phyloP scores from a whole-genome alignment of 306 rosid genomes.

The Cyamopsis tetragonoloba region DNA sequence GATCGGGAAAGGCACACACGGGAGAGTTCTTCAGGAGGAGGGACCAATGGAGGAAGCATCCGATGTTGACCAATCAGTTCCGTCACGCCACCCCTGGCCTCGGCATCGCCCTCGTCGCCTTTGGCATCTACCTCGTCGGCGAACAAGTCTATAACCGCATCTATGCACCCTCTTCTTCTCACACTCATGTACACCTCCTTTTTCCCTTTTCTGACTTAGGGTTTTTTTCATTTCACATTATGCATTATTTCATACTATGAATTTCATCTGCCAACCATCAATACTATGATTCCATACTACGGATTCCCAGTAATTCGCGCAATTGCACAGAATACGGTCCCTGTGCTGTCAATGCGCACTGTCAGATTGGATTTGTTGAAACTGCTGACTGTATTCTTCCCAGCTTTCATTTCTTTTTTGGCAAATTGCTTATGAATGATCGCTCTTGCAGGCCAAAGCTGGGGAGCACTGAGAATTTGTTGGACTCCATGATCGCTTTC shows the following conservation, averaged over 20 bases:
- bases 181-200: not conserved
- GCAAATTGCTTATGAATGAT: no score
- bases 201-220: no score
- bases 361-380: no score
- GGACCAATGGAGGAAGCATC: conserved; percentile 97
- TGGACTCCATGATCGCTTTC: conserved; percentile 11
- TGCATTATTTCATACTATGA: no score
- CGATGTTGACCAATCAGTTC: conserved; percentile 68
- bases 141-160: conserved; percentile 66
- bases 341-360: no score
- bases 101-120: conserved; percentile 88
- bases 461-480: conserved; percentile 20
- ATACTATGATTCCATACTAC: not conserved
- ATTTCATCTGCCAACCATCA: not conserved
- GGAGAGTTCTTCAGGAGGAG: conserved; percentile 90
- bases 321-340: no score
- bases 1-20: conserved; percentile 35
- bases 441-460: conserved; percentile 38
- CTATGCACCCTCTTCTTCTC: conserved; percentile 26
- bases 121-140: conserved; percentile 81
- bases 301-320: no score
- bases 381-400: no score
- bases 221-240: no score
- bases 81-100: conserved; percentile 93
- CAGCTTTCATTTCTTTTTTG: not conserved